These are phyloP conservation scores for Rhytidiadelphus loreus DNA, from an alignment of 225 moss, liverwort and hornwort genomes.

Conservation along the genomic window DNA sequence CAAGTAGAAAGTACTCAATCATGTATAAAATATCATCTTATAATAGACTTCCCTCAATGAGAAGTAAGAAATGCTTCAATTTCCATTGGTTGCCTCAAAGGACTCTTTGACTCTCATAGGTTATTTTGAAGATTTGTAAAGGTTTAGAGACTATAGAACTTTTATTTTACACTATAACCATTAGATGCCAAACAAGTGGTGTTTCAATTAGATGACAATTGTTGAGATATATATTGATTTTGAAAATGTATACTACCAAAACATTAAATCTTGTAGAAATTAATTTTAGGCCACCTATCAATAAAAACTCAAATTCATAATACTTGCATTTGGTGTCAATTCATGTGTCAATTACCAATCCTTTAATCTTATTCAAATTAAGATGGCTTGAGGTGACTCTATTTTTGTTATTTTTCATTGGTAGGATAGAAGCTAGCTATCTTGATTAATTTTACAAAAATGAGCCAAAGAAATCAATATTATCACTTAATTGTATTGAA, in stretches of 20 bases:
- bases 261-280: too few species aligned
- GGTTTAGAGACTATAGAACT: not conserved
- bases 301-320: not conserved
- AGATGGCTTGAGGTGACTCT: not conserved
- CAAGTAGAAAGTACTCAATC: not conserved
- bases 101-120: not conserved
- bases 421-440: rapidly evolving
- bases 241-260: not conserved
- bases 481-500: not conserved
- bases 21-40: not conserved
- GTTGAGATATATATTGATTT: not conserved
- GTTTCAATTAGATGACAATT: not conserved
- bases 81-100: not conserved
- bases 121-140: not conserved
- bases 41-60: not conserved
- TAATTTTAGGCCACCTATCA: too few species aligned
- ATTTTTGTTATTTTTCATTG: not conserved
- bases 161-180: not conserved
- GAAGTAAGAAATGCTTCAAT: not conserved
- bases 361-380: not conserved
- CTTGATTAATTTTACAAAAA: not conserved
- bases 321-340: not conserved
- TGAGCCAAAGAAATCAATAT: not conserved
- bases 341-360: not conserved
- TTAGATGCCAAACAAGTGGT: not conserved